Percentiles rank a stretch among this genome's conserved stretches.
Conservation (phyloP, 1,284 basidiomycete species). For the Thelephora terrestris region DNA sequence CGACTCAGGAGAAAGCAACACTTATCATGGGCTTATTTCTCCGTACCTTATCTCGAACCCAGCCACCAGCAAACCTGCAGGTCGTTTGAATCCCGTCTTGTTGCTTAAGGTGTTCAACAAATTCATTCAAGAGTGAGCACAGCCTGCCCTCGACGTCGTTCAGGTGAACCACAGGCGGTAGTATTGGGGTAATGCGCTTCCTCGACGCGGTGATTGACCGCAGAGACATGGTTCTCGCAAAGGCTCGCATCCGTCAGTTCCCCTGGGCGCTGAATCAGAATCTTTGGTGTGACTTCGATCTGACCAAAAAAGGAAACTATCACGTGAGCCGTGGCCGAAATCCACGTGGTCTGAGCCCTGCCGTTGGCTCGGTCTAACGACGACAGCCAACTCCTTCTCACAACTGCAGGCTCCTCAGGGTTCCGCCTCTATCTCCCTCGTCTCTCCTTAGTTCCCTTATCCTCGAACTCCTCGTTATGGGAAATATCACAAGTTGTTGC, state of each 20-base stretch:
- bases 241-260: background rate
- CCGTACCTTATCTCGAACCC: constrained; percentile 93
- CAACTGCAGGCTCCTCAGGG: constrained; percentile 10
- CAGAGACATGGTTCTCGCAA: constrained; percentile 12
- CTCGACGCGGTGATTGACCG: background rate
- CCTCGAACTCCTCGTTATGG: constrained; percentile 27
- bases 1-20: constrained; percentile 4
- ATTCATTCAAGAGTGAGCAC: constrained; percentile 62
- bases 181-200: background rate
- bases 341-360: background rate
- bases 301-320: background rate
- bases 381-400: background rate
- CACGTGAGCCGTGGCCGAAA: background rate
- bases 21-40: background rate
- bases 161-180: constrained; percentile 29
- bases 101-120: constrained; percentile 40
- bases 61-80: constrained; percentile 89
- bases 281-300: background rate
- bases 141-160: constrained; percentile 47
- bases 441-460: constrained; percentile 15
- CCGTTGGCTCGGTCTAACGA: background rate
- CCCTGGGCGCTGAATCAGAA: background rate
- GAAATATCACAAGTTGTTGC: constrained; percentile 61
- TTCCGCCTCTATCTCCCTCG: constrained; percentile 8
- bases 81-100: constrained; percentile 47